Evolutionary conservation across 768 basidiomycete species (phyloP).

Genomic region (Nidula microcarpa): DNA sequence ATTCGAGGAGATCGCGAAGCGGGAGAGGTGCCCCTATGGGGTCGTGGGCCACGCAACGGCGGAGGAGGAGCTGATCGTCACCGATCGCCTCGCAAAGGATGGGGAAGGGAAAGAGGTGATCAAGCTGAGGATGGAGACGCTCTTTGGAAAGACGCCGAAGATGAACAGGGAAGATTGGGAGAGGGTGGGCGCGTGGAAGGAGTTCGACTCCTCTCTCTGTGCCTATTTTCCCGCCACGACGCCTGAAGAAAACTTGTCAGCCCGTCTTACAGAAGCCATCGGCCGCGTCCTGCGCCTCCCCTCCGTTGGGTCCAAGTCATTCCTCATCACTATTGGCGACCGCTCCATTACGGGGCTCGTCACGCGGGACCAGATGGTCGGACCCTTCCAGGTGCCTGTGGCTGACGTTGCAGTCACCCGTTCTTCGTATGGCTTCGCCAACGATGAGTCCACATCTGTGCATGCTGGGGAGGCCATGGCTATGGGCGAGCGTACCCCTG

Average conservation of each 20-base stretch:
- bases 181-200: slow-evolving; percentile 26
- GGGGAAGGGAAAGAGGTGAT: slow-evolving; percentile 72
- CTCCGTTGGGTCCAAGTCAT: slow-evolving; percentile 91
- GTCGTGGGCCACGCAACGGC: slow-evolving; percentile 86
- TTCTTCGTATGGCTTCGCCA: slow-evolving; percentile 81
- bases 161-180: slow-evolving; percentile 30
- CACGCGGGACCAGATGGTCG: slow-evolving; percentile 97
- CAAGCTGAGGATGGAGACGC: slow-evolving; percentile 64
- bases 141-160: neutral
- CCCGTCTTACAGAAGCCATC: slow-evolving; percentile 60
- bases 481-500: slow-evolving; percentile 93
- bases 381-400: slow-evolving; percentile 97
- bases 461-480: slow-evolving; percentile 93
- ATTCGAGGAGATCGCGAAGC: slow-evolving; percentile 75
- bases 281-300: slow-evolving; percentile 87
- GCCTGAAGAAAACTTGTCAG: slow-evolving; percentile 22
- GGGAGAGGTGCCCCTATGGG: slow-evolving; percentile 93
- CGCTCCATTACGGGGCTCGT: slow-evolving; percentile 92
- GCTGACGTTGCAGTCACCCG: slow-evolving; percentile 96
- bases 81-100: slow-evolving; percentile 57
- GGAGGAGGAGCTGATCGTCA: slow-evolving; percentile 82
- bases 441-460: slow-evolving; percentile 36
- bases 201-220: slow-evolving; percentile 72
- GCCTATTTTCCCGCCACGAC: slow-evolving; percentile 53
- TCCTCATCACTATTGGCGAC: slow-evolving; percentile 98